Base-by-base conservation (phyloP, 2,329 filamentous ascomycete species). In the Uncinocarpus reesii region DNA sequence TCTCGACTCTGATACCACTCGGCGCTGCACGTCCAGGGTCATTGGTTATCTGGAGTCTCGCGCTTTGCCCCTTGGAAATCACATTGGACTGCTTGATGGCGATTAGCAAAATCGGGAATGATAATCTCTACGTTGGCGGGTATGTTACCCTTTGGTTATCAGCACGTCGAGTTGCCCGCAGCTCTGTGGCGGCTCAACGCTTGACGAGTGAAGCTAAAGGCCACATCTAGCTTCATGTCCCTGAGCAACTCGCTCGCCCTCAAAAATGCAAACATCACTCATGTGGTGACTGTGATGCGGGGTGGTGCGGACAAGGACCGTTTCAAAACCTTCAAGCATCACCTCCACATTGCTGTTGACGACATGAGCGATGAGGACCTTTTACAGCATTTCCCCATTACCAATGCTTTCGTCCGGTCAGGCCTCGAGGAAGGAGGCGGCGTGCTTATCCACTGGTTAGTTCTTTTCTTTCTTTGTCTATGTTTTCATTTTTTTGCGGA, bases 351-450 rank as follows among this genome's bases (percentile, higher is more conserved):
- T 55, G 83, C 93, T 55, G 80, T 95, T 36, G 86, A 96, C 65
- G 92, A 98, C 70, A 79, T 89, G 44, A 86, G 90, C 16, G 87
- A 95, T 60, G 83, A 89, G 57, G 86, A 98, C 65, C 68, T 96
- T 44, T 70, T 96, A 15, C 77, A 84, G 53, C 81, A 93, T 65
- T 83, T 96, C 52, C 79, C 88, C 5, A 73, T 73, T 45, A 84
- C 84, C 49, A 85, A 92, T 58, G 75, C 74, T 41, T 98, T 95
- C 66, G 95, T 96, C 57, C 79, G 90, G 57, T 71, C 80, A 35
- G 90, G 80, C 1, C 71, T 96, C 44, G 67, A 69, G 52, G 72
- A 73, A 49, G 78, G 76, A 48, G 62, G 68, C 45, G 62, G 69
- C 46, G 80, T 85, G 32, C 71, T 85, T 52, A 77, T 85, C 56